Evolutionary conservation across 306 rosid species (phyloP).

Genomic region (Prinsepia uniflora): DNA sequence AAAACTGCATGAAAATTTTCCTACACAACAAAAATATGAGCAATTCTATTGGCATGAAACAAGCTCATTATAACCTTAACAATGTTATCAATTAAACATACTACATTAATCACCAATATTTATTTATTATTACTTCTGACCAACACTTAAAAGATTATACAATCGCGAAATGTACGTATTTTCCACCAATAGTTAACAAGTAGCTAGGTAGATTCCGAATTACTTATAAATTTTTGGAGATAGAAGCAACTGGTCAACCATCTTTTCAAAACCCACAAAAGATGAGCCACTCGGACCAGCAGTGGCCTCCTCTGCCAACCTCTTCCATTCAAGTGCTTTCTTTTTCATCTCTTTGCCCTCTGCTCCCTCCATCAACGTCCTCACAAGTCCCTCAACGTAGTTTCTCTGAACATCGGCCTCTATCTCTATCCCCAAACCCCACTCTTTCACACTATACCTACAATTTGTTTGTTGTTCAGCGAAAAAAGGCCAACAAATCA

Average conservation of each 20-base stretch:
- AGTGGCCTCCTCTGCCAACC: conserved; percentile 30
- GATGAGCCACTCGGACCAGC: conserved; percentile 36
- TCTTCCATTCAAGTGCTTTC: conserved; percentile 46
- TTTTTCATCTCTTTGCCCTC: conserved; percentile 47
- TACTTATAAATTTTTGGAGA: neutral
- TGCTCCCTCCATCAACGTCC: conserved; percentile 52
- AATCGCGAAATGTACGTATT: too few relatives aligned
- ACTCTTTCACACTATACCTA: conserved; percentile 41
- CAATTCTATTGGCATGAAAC: too few relatives aligned
- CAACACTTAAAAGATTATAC: too few relatives aligned
- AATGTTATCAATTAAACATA: too few relatives aligned
- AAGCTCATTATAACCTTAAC: too few relatives aligned
- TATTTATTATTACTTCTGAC: too few relatives aligned
- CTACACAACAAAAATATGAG: too few relatives aligned
- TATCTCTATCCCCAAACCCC: conserved; percentile 70
- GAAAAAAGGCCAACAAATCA: conserved; percentile 77
- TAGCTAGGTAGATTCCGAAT: too few relatives aligned
- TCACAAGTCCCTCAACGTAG: conserved; percentile 40
- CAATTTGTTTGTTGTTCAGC: conserved; percentile 75
- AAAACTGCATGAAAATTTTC: too few relatives aligned
- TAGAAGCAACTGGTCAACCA: conserved; percentile 29
- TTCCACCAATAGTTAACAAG: too few relatives aligned
- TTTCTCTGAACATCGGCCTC: conserved; percentile 41
- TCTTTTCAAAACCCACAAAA: conserved; percentile 17
- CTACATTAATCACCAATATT: too few relatives aligned